Evolutionary conservation across 495 filamentous ascomycete genomes (phyloP), one percentile per base, ranked within the genome.

Genomic region (Aspergillus cavernicola): DNA sequence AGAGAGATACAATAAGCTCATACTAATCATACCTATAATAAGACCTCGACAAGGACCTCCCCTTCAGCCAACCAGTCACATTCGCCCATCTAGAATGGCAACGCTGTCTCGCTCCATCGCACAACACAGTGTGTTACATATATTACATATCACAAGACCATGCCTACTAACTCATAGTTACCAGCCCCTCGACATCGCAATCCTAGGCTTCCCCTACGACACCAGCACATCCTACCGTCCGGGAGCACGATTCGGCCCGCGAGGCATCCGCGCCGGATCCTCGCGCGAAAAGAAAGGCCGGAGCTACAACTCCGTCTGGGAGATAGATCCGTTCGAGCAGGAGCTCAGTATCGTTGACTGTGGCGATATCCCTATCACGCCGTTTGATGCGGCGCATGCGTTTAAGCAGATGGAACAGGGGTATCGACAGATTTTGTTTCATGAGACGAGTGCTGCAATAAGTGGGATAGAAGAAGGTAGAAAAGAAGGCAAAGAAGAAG

Each of bases 241-340:
- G 4, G 85, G 86, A 20, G 84, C 85, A 32, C 77, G 86, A 11
- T 89, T 86, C 54, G 86, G 86, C 1, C 85, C 86, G 4, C 77
- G 72, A 18, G 83, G 80, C 13, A 88, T 89, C 55, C 77, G 86
- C 52, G 76, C 85, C 63, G 84, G 82, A 64, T 80, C 76, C 2
- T 56, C 57, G 0, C 63, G 63, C 13, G 57, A 66, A 13, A 61
- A 61, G 38, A 59, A 61, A 31, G 57, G 63, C 10, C 60, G 64
- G 12, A 62, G 66, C 39, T 69, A 64, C 35, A 69, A 66, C 24
- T 53, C 56, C 61, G 66, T 58, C 60, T 71, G 45, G 65, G 62
- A 65, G 3, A 33, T 33, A 4, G 12, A 81, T 54, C 77, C 77
- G 2, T 79, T 80, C 55, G 71, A 72, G n/a, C 73, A 73, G 35